Percentiles rank a stretch among this genome's conserved stretches.
phyloP scores from a whole-genome alignment of 768 basidiomycete species.

The Lentinula guzmanii region DNA sequence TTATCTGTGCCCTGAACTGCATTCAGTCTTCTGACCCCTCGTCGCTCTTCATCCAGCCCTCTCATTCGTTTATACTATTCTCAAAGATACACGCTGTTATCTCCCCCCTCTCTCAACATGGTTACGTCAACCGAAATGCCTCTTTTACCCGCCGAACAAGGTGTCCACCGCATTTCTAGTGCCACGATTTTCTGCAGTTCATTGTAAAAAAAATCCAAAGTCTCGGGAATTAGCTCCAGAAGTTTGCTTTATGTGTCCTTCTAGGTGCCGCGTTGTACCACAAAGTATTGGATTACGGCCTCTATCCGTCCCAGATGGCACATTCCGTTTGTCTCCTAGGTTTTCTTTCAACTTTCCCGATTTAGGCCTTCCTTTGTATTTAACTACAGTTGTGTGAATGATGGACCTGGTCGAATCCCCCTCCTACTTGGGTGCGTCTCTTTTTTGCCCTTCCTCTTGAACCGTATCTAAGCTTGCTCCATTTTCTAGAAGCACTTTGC shows the following conservation, averaged over 20 bases:
- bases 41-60: neutral
- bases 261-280: neutral
- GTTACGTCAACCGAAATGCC: conserved; percentile 6
- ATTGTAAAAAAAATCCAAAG: neutral
- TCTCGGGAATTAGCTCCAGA: neutral
- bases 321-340: neutral
- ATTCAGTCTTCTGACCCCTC: conserved; percentile 2
- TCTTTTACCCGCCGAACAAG: neutral
- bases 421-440: neutral
- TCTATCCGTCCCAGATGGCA: neutral
- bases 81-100: conserved; percentile 3
- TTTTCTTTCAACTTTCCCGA: conserved; percentile 9
- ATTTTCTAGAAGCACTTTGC: neutral
- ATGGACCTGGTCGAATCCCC: conserved; percentile 2
- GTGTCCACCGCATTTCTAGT: neutral
- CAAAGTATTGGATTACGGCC: neutral
- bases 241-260: neutral
- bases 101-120: neutral
- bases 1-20: conserved; percentile 3
- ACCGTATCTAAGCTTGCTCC: neutral
- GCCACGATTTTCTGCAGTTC: neutral
- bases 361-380: conserved; percentile 8
- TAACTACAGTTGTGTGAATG: conserved; percentile 2
- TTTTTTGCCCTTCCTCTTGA: neutral
- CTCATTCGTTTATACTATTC: neutral